A percentile compares a stretch with the other conserved stretches of the same genome.
Conservation (phyloP, 1,139 yeast species). For the Taphrina confusa region DNA sequence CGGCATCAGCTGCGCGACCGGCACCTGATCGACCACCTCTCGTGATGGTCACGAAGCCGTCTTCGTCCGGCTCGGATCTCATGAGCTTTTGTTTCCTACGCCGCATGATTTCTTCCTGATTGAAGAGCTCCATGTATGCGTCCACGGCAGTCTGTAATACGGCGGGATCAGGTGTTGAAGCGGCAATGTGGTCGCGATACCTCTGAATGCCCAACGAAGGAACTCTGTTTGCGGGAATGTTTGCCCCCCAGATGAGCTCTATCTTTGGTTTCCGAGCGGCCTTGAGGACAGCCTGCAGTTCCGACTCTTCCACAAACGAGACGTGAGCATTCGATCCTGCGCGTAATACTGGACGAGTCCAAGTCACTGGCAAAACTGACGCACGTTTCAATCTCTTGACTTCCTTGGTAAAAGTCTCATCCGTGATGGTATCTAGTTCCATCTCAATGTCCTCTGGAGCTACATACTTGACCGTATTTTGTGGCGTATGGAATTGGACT, state of each 20-base stretch:
- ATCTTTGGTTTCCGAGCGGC: constrained; percentile 1
- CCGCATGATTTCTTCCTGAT: constrained; percentile 67
- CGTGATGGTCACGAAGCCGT: constrained; percentile 43
- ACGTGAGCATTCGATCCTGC: constrained; percentile 35
- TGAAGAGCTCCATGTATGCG: constrained; percentile 65
- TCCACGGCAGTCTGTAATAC: constrained; percentile 58
- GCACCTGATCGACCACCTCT: constrained; percentile 49
- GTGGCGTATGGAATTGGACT: constrained; percentile 38
- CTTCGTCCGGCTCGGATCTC: constrained; percentile 48
- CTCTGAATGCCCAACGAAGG: constrained; percentile 26
- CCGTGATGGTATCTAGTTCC: constrained; percentile 27
- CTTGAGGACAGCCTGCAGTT: constrained; percentile 24
- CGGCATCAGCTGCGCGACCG: constrained; percentile 43
- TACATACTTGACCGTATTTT: constrained; percentile 23
- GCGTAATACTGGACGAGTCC: constrained; percentile 19
- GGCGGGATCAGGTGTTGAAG: constrained; percentile 49
- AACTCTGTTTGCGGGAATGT: not conserved
- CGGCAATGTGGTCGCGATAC: constrained; percentile 3
- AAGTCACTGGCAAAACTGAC: constrained; percentile 19
- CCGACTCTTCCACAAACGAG: constrained; percentile 29
- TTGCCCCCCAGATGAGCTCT: constrained; percentile 28
- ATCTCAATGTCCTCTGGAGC: constrained; percentile 21
- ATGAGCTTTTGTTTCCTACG: constrained; percentile 51
- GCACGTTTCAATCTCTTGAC: constrained; percentile 37
- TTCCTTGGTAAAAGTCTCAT: constrained; percentile 32